Evolutionary conservation across 352 stramenopile genomes (phyloP).

Genomic region (Globisporangium barbulae): DNA sequence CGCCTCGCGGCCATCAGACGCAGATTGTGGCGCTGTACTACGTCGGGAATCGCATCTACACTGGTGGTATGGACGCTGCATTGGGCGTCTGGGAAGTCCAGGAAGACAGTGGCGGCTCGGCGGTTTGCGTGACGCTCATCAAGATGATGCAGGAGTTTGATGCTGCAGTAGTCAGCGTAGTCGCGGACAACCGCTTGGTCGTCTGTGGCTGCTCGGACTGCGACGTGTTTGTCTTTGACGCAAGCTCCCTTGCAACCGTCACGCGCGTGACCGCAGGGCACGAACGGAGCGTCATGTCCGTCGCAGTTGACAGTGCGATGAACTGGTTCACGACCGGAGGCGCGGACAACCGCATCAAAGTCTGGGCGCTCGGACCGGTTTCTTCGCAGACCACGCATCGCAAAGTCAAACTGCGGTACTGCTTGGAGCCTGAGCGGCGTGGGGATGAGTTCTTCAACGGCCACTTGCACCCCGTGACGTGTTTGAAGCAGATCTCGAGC

Average conservation of each 20-base stretch:
- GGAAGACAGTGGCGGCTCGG: slow-evolving; percentile 50
- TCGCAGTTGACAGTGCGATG: slow-evolving; percentile 48
- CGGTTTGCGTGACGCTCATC: slow-evolving; percentile 39
- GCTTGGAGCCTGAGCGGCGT: slow-evolving; percentile 33
- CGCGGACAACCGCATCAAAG: slow-evolving; percentile 61
- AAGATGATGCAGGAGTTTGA: slow-evolving; percentile 69
- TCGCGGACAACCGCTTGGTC: slow-evolving; percentile 49
- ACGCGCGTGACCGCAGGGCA: slow-evolving; percentile 54
- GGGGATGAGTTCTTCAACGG: slow-evolving; percentile 49
- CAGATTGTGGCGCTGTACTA: slow-evolving; percentile 70
- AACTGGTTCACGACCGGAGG: slow-evolving; percentile 44
- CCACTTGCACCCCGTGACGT: slow-evolving; percentile 52
- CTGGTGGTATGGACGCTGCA: slow-evolving; percentile 56
- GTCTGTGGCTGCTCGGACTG: slow-evolving; percentile 65
- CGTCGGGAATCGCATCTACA: slow-evolving; percentile 59
- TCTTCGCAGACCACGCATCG: slow-evolving; percentile 26
- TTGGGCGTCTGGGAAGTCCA: slow-evolving; percentile 67
- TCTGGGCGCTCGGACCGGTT: slow-evolving; percentile 45
- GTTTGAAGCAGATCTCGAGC: slow-evolving; percentile 52
- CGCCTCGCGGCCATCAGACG: slow-evolving; percentile 55
- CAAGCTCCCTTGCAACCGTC: slow-evolving; percentile 34
- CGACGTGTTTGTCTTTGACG: slow-evolving; percentile 69
- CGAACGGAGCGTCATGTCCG: slow-evolving; percentile 38
- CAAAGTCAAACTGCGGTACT: slow-evolving; percentile 30
- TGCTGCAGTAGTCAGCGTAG: slow-evolving; percentile 62